Evolutionary conservation across 371 early-diverging fungal species (phyloP), one percentile per base, ranked within the genome.

Genomic region (Lichtheimia ornata): DNA sequence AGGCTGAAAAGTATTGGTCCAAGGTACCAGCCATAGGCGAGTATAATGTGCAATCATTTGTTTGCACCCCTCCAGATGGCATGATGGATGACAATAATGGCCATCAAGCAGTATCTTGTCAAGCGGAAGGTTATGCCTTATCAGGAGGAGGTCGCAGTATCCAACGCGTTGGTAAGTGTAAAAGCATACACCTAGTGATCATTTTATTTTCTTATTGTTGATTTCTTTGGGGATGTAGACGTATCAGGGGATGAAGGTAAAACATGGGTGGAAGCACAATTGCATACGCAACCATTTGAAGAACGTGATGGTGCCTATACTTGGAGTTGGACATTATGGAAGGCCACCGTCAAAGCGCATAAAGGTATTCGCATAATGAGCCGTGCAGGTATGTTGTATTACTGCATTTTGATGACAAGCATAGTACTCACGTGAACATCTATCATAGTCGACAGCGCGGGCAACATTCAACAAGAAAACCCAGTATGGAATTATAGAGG

Each of bases 401-500:
- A 11, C 15, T 24, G 13, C 35, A 17, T 5, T 1, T 14, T 35
- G 15, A n/a, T 20, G 14, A 9, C 9, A 7, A 50, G 4, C 14
- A 43, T 14, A 24, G 11, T 22, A 35, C 20, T 20, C 41, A 20
- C 14, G 17, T 53, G n/a, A 35, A 41, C 14, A 5, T 56, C 1
- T 13, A 41, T 27, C 28, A 17, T 70, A 84, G 86, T 82, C 73
- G 93, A 94, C 63, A 77, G 84, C 13, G 74, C 85, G 24, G 88
- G 88, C 42, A 92, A 93, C 62, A 87, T 87, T 9, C 94, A 94
- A 67, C 94, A 93, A 30, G 84, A 85, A 54, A 69, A 77, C 4
- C 88, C 89, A 1, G 84, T 90, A 27, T 94, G 94, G 94, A 93
- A 93, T 70, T 88, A 88, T 59, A 78, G 93, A 49, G 93, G 93